Conservation (phyloP, 1,284 basidiomycete genomes). For the Exobasidium cylindrosporum region DNA sequence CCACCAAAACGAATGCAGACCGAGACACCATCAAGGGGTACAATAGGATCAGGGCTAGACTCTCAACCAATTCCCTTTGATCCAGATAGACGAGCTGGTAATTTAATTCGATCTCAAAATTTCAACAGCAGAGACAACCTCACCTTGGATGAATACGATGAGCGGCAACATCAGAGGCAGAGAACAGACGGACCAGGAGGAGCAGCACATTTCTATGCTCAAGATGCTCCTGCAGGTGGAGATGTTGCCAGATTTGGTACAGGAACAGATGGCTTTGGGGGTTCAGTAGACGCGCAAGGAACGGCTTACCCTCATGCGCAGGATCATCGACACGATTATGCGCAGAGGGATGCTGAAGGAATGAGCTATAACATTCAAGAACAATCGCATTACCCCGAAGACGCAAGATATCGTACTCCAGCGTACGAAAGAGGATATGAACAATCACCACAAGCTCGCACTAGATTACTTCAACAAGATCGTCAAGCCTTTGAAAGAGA, state of each 20-base stretch:
- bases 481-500: no score
- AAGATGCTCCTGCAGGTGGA: not conserved
- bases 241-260: not conserved
- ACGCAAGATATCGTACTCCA: not conserved
- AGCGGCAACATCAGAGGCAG: slow-evolving; percentile 19
- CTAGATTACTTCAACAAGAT: not conserved
- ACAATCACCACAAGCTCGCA: not conserved
- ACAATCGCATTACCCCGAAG: no score
- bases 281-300: not conserved
- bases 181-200: slow-evolving; percentile 10
- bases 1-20: slow-evolving; percentile 18
- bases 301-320: not conserved
- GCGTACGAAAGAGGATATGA: no score
- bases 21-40: slow-evolving; percentile 3
- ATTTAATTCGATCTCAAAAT: slow-evolving; percentile 7
- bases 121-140: slow-evolving; percentile 13
- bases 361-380: no score
- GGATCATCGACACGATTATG: not conserved
- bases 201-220: slow-evolving; percentile 4
- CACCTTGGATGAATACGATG: no score
- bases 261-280: slow-evolving; percentile 8
- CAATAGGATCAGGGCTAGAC: slow-evolving; percentile 19
- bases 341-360: not conserved
- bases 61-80: slow-evolving; percentile 7
- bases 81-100: slow-evolving; percentile 5